These are phyloP conservation scores for Moesziomyces parantarcticus DNA, from an alignment of 1,284 basidiomycete species.

Conservation along the genomic window DNA sequence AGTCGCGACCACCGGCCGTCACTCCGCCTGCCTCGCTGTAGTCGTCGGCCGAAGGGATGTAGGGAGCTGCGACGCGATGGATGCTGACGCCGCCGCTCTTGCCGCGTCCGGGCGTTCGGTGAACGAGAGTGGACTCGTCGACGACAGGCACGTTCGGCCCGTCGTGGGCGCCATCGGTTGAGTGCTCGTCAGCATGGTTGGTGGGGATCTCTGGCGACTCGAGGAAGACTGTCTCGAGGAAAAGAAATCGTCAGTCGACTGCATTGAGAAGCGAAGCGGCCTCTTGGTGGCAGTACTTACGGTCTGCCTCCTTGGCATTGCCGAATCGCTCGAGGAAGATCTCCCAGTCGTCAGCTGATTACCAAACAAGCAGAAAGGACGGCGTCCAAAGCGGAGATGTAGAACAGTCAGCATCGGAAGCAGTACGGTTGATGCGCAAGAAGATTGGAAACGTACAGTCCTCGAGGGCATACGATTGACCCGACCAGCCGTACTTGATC, in stretches of 20 bases:
- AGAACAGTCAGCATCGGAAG: neutral
- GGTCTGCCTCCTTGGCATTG: slow-evolving; percentile 60
- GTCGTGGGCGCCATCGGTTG: slow-evolving; percentile 30
- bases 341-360: slow-evolving; percentile 62
- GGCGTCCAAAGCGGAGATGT: too few relatives aligned
- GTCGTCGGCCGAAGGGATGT: slow-evolving; percentile 61
- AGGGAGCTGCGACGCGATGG: slow-evolving; percentile 59
- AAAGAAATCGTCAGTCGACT: neutral
- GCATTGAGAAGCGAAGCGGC: too few relatives aligned
- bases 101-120: slow-evolving; percentile 64
- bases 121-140: slow-evolving; percentile 64
- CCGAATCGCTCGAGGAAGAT: slow-evolving; percentile 65
- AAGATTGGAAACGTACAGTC: slow-evolving; percentile 45
- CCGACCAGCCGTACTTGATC: slow-evolving; percentile 61
- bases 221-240: slow-evolving; percentile 52
- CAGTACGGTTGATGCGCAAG: neutral
- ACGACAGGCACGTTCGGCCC: slow-evolving; percentile 63
- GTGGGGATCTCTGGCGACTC: slow-evolving; percentile 63
- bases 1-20: slow-evolving; percentile 64
- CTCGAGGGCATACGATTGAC: slow-evolving; percentile 61
- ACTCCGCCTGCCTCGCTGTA: slow-evolving; percentile 64
- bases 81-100: slow-evolving; percentile 63
- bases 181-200: slow-evolving; percentile 29
- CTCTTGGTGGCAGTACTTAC: slow-evolving; percentile 26
- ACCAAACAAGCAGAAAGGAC: neutral